A percentile compares a stretch with the other conserved stretches of the same genome.
Evolutionary conservation across 2,329 filamentous ascomycete species (phyloP).

Genomic region (Diatrype stigma): DNA sequence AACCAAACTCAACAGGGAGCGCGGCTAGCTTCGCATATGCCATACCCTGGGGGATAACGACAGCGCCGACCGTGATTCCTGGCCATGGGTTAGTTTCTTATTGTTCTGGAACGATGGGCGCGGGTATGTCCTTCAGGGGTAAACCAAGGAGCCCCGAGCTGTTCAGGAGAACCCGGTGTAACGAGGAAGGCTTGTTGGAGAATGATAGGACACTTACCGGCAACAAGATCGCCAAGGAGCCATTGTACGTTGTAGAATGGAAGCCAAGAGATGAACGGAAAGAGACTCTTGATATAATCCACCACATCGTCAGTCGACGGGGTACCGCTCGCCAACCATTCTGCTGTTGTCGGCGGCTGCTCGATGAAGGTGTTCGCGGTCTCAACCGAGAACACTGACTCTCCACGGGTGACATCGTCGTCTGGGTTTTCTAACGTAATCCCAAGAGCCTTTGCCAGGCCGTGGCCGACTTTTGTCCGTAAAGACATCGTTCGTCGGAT

Average conservation of each 20-base stretch:
- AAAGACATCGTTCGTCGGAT: conserved; percentile 29
- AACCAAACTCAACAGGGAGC: conserved; percentile 75
- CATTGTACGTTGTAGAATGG: conserved; percentile 82
- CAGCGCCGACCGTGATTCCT: conserved; percentile 54
- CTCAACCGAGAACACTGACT: conserved; percentile 71
- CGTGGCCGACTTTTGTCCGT: conserved; percentile 62
- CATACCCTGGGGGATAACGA: conserved; percentile 95
- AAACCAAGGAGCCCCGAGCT: no score
- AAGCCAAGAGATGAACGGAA: conserved; percentile 91
- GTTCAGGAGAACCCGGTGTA: no score
- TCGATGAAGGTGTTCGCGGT: conserved; percentile 80
- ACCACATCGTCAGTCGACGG: conserved; percentile 54
- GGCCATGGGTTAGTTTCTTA: conserved; percentile 5
- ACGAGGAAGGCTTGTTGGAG: neutral
- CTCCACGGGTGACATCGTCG: conserved; percentile 68
- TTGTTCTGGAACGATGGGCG: conserved; percentile 7
- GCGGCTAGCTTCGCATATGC: conserved; percentile 84
- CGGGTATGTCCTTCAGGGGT: neutral
- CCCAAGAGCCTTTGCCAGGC: conserved; percentile 72
- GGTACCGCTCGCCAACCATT: conserved; percentile 64
- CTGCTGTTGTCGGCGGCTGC: conserved; percentile 67
- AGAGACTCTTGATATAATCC: conserved; percentile 66
- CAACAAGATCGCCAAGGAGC: conserved; percentile 83
- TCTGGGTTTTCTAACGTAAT: conserved; percentile 76
- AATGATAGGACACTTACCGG: conserved; percentile 51